These are phyloP conservation scores for Phascolomyces articulosus DNA, from an alignment of 371 early-diverging fungal species.

Conservation along the genomic window DNA sequence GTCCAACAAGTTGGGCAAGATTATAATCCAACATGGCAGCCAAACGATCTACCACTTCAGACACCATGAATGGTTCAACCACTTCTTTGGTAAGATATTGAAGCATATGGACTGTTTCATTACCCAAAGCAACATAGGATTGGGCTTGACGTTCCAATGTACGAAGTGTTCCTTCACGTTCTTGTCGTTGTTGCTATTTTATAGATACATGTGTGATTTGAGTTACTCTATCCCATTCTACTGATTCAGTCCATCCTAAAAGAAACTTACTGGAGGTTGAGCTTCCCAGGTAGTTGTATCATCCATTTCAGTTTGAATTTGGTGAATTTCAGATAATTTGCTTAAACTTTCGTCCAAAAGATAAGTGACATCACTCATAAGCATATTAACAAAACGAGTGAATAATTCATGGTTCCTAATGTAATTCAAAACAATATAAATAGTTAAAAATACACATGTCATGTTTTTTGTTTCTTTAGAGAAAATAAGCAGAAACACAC, in stretches of 20 bases:
- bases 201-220: background rate
- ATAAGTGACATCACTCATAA: conserved; percentile 97
- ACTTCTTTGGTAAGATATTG: conserved; percentile 81
- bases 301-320: conserved; percentile 79
- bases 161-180: conserved; percentile 65
- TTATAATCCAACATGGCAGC: conserved; percentile 98
- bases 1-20: conserved; percentile 90
- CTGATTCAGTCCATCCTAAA: background rate
- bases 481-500: background rate
- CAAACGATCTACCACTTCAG: conserved; percentile 90
- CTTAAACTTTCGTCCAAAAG: conserved; percentile 91
- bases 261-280: conserved; percentile 47
- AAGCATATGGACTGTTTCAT: conserved; percentile 94
- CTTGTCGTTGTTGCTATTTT: conserved; percentile 62
- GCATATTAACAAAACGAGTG: conserved; percentile 89
- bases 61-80: conserved; percentile 85
- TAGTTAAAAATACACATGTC: background rate
- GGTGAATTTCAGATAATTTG: conserved; percentile 85
- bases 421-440: background rate
- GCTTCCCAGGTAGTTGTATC: conserved; percentile 58
- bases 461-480: no score
- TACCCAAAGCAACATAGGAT: conserved; percentile 87
- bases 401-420: conserved; percentile 69
- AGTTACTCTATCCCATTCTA: background rate
- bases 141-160: conserved; percentile 84